A percentile compares a stretch with the other conserved stretches of the same genome.
Evolutionary conservation across 371 early-diverging fungal species (phyloP).

Genomic region (Mucor saturninus): DNA sequence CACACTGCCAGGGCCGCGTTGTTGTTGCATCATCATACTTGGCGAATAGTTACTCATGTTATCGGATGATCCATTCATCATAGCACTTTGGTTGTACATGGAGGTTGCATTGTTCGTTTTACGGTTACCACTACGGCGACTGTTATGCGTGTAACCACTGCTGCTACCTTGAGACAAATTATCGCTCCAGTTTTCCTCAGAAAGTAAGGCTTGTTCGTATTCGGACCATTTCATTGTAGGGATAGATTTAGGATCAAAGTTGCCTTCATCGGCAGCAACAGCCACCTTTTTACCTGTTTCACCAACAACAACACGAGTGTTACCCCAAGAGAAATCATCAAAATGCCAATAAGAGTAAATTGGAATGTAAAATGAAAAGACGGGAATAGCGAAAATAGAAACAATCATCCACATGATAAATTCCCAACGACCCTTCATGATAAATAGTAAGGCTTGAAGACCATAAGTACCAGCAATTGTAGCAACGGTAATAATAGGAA

Average conservation of each 20-base stretch:
- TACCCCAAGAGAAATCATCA: conserved; percentile 98
- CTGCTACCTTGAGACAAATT: conserved; percentile 44
- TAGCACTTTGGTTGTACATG: conserved; percentile 9
- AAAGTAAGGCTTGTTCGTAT: conserved; percentile 80
- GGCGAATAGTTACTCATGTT: conserved; percentile 31
- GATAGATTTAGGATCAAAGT: conserved; percentile 60
- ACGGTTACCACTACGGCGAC: conserved; percentile 21
- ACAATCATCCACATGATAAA: conserved; percentile 97
- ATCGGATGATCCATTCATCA: conserved; percentile 20
- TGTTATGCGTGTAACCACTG: conserved; percentile 29
- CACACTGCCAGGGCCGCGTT: conserved; percentile 18
- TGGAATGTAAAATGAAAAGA: conserved; percentile 84
- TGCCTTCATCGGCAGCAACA: conserved; percentile 53
- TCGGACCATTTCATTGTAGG: conserved; percentile 90
- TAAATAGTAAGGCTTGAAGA: conserved; percentile 84
- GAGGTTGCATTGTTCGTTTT: not conserved
- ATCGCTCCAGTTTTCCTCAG: conserved; percentile 48
- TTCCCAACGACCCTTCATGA: conserved; percentile 86
- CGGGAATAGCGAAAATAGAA: conserved; percentile 83
- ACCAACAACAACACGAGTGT: conserved; percentile 88
- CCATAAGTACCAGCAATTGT: conserved; percentile 83
- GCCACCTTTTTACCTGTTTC: conserved; percentile 74
- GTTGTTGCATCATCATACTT: conserved; percentile 12
- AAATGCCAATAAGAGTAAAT: conserved; percentile 96
- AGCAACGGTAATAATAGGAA: conserved; percentile 73